Conservation (phyloP, 257 asterid genomes). For the Verbascum thapsus region DNA sequence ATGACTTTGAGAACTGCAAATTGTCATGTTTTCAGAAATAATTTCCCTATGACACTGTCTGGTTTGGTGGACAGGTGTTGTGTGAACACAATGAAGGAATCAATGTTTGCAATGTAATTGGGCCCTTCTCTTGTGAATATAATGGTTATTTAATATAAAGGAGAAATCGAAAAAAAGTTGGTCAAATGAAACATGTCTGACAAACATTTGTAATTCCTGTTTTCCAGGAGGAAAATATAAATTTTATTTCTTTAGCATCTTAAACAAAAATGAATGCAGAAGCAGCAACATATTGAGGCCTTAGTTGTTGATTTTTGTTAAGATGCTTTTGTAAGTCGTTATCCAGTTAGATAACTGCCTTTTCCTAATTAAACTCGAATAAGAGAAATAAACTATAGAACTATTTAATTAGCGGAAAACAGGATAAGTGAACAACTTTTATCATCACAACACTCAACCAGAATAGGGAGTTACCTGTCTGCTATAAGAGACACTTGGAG, state of each 20-base stretch:
- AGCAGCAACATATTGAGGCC: background rate
- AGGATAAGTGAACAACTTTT: background rate
- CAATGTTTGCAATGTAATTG: background rate
- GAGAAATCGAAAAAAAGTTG: background rate
- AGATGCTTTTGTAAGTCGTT: background rate
- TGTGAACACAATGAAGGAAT: background rate
- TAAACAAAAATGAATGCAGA: background rate
- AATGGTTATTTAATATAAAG: background rate
- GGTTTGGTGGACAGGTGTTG: background rate
- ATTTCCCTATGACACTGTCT: background rate
- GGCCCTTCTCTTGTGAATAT: background rate
- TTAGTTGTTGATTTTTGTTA: background rate
- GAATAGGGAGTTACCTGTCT: slow-evolving; percentile 31
- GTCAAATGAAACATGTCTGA: background rate
- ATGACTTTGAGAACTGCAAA: background rate
- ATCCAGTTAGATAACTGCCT: background rate
- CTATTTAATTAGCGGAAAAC: background rate
- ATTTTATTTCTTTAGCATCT: background rate
- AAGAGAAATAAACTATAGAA: background rate
- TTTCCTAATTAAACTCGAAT: background rate
- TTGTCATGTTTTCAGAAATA: background rate
- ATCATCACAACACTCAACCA: background rate
- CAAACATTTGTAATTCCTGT: background rate
- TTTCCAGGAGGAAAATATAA: background rate
- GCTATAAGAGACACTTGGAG: slow-evolving; percentile 32